Evolutionary conservation across 768 basidiomycete species (phyloP).

Genomic region (Mrakia gelida): DNA sequence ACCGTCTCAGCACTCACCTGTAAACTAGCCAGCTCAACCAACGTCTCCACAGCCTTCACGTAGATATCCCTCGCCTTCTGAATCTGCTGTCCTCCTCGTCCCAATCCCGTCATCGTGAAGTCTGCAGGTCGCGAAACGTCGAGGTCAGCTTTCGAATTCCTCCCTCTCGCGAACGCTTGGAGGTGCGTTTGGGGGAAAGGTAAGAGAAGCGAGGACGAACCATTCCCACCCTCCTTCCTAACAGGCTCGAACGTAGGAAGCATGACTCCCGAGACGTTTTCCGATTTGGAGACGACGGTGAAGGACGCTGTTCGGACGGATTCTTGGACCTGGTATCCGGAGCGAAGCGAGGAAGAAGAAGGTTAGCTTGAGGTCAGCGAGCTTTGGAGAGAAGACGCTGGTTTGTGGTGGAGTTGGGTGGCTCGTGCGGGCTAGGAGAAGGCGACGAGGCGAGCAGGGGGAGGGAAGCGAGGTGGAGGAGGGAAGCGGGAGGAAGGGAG

Average conservation of each 20-base stretch:
- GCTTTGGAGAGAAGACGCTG: not conserved
- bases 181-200: not conserved
- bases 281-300: constrained; percentile 88
- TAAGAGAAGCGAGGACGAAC: constrained; percentile 45
- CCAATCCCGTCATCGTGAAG: constrained; percentile 94
- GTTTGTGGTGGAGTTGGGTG: not conserved
- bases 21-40: constrained; percentile 93
- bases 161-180: too few species aligned
- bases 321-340: constrained; percentile 65
- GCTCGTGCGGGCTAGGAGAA: not conserved
- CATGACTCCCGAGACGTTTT: constrained; percentile 96
- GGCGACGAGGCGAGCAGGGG: not conserved
- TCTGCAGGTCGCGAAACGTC: constrained; percentile 51
- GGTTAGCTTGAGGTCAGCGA: not conserved
- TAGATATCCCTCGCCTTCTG: constrained; percentile 93
- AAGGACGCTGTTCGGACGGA: constrained; percentile 87
- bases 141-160: constrained; percentile 23
- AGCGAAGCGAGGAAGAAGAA: not conserved
- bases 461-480: not conserved
- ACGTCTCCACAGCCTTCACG: constrained; percentile 92
- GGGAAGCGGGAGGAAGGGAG: not conserved
- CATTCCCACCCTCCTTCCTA: constrained; percentile 65
- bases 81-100: constrained; percentile 94
- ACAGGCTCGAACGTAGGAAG: constrained; percentile 93
- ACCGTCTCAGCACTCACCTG: constrained; percentile 42